Percentiles rank a stretch among this genome's conserved stretches.
Evolutionary conservation across 2,329 filamentous ascomycete species (phyloP).

Genomic region (Hypoxylon sp.): DNA sequence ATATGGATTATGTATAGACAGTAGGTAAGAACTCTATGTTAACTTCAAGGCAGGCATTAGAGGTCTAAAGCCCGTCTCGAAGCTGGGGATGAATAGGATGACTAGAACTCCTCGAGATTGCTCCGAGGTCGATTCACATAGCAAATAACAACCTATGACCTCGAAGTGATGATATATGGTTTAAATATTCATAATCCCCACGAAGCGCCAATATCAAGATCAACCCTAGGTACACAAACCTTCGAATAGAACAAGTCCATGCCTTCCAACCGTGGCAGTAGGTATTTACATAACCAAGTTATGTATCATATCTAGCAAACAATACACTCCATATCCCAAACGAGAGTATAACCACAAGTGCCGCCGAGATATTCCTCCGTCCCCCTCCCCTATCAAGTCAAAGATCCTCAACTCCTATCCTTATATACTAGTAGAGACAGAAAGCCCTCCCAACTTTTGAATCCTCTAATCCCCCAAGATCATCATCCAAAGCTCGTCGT

Average conservation of each 20-base stretch:
- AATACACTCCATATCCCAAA: conserved; percentile 1
- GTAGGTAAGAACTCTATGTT: too few species aligned
- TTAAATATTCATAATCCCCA: background rate
- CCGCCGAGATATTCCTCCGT: conserved; percentile 27
- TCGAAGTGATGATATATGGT: background rate
- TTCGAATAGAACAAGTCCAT: conserved; percentile 6
- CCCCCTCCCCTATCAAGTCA: conserved; percentile 21
- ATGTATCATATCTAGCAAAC: conserved; percentile 13
- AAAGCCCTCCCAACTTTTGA: conserved; percentile 16
- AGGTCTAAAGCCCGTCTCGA: too few species aligned
- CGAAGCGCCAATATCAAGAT: conserved; percentile 10
- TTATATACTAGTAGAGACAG: conserved; percentile 16
- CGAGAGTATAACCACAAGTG: conserved; percentile 32
- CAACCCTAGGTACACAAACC: conserved; percentile 12
- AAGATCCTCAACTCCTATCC: conserved; percentile 30
- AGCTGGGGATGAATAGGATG: too few species aligned
- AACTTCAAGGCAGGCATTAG: too few species aligned
- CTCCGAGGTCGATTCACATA: too few species aligned
- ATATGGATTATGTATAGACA: too few species aligned
- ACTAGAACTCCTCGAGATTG: too few species aligned
- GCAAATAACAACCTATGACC: background rate
- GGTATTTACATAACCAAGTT: conserved; percentile 8
- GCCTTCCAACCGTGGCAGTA: conserved; percentile 3
- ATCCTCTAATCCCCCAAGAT: background rate
- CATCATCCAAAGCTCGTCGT: conserved; percentile 34